Evolutionary conservation across 2,329 filamentous ascomycete genomes (phyloP), one percentile per base, ranked within the genome.

Genomic region (Paraphoma chrysanthemicola): DNA sequence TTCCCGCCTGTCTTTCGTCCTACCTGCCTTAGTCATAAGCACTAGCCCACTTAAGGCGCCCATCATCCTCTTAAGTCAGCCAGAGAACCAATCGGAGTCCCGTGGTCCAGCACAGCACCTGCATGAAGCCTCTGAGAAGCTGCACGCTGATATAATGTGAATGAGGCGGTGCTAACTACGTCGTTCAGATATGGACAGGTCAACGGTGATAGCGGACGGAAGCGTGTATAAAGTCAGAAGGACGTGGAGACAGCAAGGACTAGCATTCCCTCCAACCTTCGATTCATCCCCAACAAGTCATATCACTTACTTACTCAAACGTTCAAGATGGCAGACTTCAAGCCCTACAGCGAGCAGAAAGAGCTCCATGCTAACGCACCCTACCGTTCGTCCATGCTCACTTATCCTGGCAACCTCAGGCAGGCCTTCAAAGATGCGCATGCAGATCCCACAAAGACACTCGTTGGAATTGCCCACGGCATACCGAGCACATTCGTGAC

Each of bases 401-500:
- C 67, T 16, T 62, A 66, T 10, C 67, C 67, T 3, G 64, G 59
- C 2, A 71, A 71, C 16, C 59, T 67, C 1, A 56, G 51, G 12
- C 51, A 68, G 53, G 68, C 68, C 10, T 50, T 70, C 1, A 57
- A 53, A 55, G 66, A 71, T 39, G 64, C 68, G 1, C 53, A 60
- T 38, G 63, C 53, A 31, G 68, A 70, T 43, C 51, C 62, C 14
- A 62, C 61, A 17, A 71, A 71, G 44, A 65, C 61, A 14, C 53
- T 69, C 9, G 53, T 71, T n/a, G 67, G 67, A 10, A 53, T 70
- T n/a, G 67, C 67, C 8, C 67, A 69, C 18, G 66, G 67, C 9
- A 69, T 69, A 29, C 68, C 67, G 33, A 69, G 62, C 39, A 60
- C 56, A 9, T 71, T 69, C 17, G 59, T 69, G 9, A 71, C 68